phyloP scores from a whole-genome alignment of 371 early-diverging fungal species.

The Coemansia sp. region DNA sequence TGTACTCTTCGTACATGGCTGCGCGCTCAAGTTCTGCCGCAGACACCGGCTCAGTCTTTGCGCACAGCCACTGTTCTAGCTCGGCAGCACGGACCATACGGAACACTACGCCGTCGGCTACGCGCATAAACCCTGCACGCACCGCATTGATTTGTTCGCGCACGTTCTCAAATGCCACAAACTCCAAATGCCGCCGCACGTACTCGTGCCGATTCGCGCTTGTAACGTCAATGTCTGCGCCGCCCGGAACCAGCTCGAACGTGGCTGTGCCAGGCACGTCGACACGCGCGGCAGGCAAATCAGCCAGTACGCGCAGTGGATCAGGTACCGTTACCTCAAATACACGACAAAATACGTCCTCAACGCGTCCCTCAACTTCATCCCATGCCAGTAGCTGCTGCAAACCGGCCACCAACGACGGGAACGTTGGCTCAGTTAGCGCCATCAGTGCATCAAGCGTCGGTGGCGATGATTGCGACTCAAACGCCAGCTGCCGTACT shows the following conservation, averaged over 20 bases:
- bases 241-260: slow-evolving; percentile 57
- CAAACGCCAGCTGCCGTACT: slow-evolving; percentile 35
- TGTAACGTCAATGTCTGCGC: slow-evolving; percentile 61
- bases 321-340: slow-evolving; percentile 55
- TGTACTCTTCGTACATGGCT: slow-evolving; percentile 67
- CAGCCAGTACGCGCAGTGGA: slow-evolving; percentile 22
- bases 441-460: slow-evolving; percentile 33
- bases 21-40: slow-evolving; percentile 56
- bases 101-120: slow-evolving; percentile 59
- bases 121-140: slow-evolving; percentile 68
- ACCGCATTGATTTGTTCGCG: slow-evolving; percentile 68
- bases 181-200: slow-evolving; percentile 64
- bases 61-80: slow-evolving; percentile 38
- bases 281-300: not conserved
- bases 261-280: slow-evolving; percentile 52
- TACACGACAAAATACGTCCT: slow-evolving; percentile 60
- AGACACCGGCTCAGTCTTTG: slow-evolving; percentile 7
- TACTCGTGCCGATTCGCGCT: slow-evolving; percentile 63
- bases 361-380: slow-evolving; percentile 57
- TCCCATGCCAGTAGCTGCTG: slow-evolving; percentile 71
- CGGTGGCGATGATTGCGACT: not conserved
- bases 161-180: slow-evolving; percentile 63
- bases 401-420: slow-evolving; percentile 66
- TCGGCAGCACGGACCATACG: slow-evolving; percentile 34
- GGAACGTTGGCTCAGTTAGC: slow-evolving; percentile 54